Base-by-base conservation (phyloP, 148 eudicot genomes). In the Polygonum aviculare region DNA sequence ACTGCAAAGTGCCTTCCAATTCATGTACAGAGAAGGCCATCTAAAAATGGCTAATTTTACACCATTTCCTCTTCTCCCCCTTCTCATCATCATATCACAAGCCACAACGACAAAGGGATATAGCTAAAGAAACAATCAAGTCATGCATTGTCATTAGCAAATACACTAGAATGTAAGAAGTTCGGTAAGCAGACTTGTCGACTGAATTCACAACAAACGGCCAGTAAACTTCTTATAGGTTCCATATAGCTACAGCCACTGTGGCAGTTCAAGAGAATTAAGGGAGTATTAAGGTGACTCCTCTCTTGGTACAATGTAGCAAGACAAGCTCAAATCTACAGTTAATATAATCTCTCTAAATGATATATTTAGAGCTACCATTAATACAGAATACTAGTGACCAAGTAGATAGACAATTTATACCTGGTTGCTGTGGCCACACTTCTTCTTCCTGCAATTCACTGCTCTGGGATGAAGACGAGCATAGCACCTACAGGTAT, bases 361-460 rank as follows among this genome's bases (percentile, higher is more conserved):
- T 44, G 9, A 44, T 7, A 44, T 0, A 44, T 5, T 7, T 44
- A 41, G 45, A 41, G n/a, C 1, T 26, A 0, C 31, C 31, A 26
- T 26, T 10, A 6, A 44, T 5, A 44, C 9, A 7, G 47, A 7
- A 7, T 44, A 44, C 9, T 44, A 44, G 47, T 44, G 47, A 44
- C 47, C 45, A 44, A 44, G 0, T 39, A 4, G 3, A 39, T 39
- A 39, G 41, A 39, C 3, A 39, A 39, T 39, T 4, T 6, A 44
- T 12, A 80, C 83, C 80, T 80, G 83, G 57, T 80, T 80, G 80
- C 79, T 82, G 59, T 83, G 87, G 7, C 87, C 90, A 78, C 90
- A 84, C 62, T 87, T 87, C 79, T 84, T 83, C 82, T 87, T 87
- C 36, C 88, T 52, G 84, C 88, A 87, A 50, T 85, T 81, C 11